These are phyloP conservation scores for Paramecium caudatum DNA, from an alignment of 73 alveolate species.

Conservation along the genomic window DNA sequence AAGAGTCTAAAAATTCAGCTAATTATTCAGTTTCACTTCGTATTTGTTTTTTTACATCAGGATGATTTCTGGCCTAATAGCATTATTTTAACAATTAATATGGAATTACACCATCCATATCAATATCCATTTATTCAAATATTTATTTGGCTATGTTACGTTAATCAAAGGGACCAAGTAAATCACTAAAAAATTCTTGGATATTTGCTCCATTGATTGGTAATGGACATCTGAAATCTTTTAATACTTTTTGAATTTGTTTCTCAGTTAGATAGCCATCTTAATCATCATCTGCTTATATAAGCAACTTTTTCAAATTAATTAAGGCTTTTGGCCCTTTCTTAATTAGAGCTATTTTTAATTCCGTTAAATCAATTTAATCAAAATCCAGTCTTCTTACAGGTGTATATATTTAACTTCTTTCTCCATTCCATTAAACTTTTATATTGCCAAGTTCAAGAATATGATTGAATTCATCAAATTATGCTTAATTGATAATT, in stretches of 20 bases:
- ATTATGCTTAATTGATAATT: neutral
- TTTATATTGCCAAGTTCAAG: neutral
- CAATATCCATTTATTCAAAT: conserved; percentile 81
- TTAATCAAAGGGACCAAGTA: conserved; percentile 1
- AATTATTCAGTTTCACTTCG: conserved; percentile 83
- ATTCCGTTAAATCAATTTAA: conserved; percentile 33
- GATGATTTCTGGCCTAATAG: conserved; percentile 81
- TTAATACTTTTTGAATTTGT: conserved; percentile 17
- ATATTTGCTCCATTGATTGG: neutral
- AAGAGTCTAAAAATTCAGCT: conserved; percentile 81
- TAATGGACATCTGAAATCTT: conserved; percentile 42
- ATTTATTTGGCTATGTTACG: conserved; percentile 70
- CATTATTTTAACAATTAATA: conserved; percentile 67
- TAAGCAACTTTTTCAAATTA: conserved; percentile 4
- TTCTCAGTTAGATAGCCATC: conserved; percentile 56
- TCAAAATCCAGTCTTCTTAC: conserved; percentile 34
- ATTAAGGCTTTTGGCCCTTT: conserved; percentile 44
- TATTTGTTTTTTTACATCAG: conserved; percentile 79
- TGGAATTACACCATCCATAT: conserved; percentile 81
- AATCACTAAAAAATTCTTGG: conserved; percentile 20
- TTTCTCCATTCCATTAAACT: conserved; percentile 16
- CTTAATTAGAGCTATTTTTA: neutral
- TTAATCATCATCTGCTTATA: conserved; percentile 51
- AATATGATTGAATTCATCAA: conserved; percentile 48
- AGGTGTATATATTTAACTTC: conserved; percentile 9